Conservation (phyloP, 148 eudicot genomes). For the Dysphania ambrosioides region DNA sequence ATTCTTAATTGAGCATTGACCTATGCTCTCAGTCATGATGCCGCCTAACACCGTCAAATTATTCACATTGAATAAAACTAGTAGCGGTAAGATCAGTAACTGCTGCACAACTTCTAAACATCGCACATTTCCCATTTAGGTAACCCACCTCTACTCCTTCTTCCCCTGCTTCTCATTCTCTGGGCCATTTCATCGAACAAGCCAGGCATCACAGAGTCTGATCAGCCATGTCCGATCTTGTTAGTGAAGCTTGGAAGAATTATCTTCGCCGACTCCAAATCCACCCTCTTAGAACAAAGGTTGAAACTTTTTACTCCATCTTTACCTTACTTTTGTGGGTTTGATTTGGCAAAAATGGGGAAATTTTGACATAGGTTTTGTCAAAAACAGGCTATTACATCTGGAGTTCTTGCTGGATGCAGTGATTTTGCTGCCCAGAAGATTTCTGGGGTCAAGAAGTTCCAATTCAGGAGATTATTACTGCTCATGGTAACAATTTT, state of each 20-base stretch:
- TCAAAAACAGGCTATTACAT: constrained; percentile 47
- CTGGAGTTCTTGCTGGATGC: constrained; percentile 50
- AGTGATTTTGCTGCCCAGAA: constrained; percentile 62
- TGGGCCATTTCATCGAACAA: constrained; percentile 11
- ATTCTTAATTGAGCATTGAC: too few species aligned
- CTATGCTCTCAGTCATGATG: not conserved
- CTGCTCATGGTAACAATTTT: constrained; percentile 44
- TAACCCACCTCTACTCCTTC: not conserved
- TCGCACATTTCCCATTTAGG: not conserved
- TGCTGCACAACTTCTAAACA: not conserved
- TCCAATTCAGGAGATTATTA: constrained; percentile 44
- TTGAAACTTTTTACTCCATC: not conserved
- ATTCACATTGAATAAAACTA: not conserved
- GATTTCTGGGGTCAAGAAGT: constrained; percentile 51
- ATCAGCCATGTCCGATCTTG: constrained; percentile 46
- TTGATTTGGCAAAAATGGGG: not conserved
- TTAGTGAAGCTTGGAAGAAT: constrained; percentile 46
- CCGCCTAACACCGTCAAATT: constrained; percentile 10
- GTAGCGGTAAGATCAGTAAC: not conserved
- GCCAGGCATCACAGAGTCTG: constrained; percentile 1
- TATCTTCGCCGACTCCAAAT: constrained; percentile 45
- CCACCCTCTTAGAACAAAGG: constrained; percentile 66
- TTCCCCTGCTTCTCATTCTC: not conserved
- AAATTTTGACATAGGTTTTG: constrained; percentile 19
- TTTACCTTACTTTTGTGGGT: not conserved